Conservation (phyloP, 305 asterid genomes). For the Fraxinus paxiana region DNA sequence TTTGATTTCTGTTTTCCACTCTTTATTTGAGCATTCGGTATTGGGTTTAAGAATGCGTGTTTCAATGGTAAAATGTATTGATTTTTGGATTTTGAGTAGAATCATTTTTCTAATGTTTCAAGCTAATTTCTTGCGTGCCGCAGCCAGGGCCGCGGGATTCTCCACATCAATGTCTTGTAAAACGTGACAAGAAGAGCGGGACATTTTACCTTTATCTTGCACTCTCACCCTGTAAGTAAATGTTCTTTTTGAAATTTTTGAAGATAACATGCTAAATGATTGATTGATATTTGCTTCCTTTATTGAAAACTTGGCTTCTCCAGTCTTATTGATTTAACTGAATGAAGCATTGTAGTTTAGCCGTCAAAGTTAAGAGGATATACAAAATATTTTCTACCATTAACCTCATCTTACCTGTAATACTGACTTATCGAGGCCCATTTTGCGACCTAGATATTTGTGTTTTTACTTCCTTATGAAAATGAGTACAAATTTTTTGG, state of each 20-base stretch:
- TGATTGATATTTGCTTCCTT: slow-evolving; percentile 6
- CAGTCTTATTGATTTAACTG: slow-evolving; percentile 10
- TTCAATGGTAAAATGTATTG: not conserved
- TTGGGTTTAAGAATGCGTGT: slow-evolving; percentile 2
- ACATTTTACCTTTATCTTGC: slow-evolving; percentile 77
- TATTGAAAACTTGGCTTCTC: not conserved
- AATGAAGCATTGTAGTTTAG: not conserved
- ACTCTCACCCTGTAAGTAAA: slow-evolving; percentile 72
- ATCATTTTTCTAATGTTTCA: not conserved
- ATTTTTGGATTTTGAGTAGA: not conserved
- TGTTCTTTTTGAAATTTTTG: slow-evolving; percentile 6
- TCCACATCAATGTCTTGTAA: slow-evolving; percentile 77
- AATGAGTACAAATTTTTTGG: not conserved
- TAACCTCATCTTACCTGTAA: not conserved
- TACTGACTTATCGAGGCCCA: slow-evolving; percentile 18
- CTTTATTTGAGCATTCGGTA: not conserved
- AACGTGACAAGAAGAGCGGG: slow-evolving; percentile 86
- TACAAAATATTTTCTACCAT: slow-evolving; percentile 6
- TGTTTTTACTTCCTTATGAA: not conserved
- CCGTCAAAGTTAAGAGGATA: not conserved
- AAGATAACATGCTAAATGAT: slow-evolving; percentile 2
- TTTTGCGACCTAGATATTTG: not conserved
- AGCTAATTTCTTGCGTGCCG: slow-evolving; percentile 20
- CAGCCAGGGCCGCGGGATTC: slow-evolving; percentile 89
- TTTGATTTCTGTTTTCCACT: not conserved